Conservation (phyloP, 495 filamentous ascomycete genomes). For the Durotheca rogersii region DNA sequence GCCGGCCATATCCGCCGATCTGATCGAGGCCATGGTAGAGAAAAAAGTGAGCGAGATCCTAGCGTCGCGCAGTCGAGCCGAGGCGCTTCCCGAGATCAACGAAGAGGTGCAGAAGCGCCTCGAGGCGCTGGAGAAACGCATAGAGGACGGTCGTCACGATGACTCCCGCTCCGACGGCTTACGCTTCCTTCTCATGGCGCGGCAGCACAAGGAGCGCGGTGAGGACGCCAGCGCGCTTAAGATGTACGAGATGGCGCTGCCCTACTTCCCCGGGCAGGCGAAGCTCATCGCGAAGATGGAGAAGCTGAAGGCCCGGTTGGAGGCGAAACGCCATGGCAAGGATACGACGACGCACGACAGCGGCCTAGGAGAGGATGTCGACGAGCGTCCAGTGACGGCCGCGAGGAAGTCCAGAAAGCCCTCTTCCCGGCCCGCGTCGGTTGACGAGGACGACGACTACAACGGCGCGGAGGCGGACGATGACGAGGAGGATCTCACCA, state of each 20-base stretch:
- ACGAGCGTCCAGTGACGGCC: not conserved
- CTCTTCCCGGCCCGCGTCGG: conserved; percentile 1
- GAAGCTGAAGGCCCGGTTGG: conserved; percentile 62
- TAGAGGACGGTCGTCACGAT: conserved; percentile 67
- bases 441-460: conserved; percentile 33
- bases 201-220: conserved; percentile 81
- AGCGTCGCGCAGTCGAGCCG: conserved; percentile 61
- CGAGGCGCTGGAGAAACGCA: conserved; percentile 78
- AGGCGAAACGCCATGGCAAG: conserved; percentile 40
- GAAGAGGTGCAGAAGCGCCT: conserved; percentile 78
- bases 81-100: conserved; percentile 57
- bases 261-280: conserved; percentile 82
- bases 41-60: conserved; percentile 87
- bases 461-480: conserved; percentile 50
- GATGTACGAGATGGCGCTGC: conserved; percentile 82
- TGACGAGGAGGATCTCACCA: conserved; percentile 47
- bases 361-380: conserved; percentile 10
- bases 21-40: conserved; percentile 87
- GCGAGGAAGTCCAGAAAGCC: conserved; percentile 26
- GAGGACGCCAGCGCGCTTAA: conserved; percentile 75
- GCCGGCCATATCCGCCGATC: conserved; percentile 63
- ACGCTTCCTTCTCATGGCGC: conserved; percentile 82
- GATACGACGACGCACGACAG: conserved; percentile 1
- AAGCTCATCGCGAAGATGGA: conserved; percentile 80
- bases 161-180: conserved; percentile 77